Percentiles rank a stretch among this genome's conserved stretches.
phyloP scores from a whole-genome alignment of 2,329 filamentous ascomycete genomes.

The Plectosphaerella sp. region DNA sequence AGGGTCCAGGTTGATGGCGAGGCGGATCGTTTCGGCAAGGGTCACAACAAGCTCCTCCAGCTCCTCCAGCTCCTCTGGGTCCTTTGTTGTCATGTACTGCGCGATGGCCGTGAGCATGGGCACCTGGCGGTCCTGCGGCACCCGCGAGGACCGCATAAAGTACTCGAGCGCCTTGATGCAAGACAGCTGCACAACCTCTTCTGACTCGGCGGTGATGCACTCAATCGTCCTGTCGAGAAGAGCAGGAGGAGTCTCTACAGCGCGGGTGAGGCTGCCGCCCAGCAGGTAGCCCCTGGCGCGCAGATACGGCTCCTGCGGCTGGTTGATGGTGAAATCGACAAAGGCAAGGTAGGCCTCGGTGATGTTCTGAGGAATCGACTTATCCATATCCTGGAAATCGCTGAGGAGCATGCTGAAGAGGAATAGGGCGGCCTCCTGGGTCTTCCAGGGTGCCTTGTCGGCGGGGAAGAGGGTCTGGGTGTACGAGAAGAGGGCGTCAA shows the following conservation, averaged over 20 bases:
- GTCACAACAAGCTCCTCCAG: constrained; percentile 90
- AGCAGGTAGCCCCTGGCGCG: constrained; percentile 84
- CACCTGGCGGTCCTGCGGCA: constrained; percentile 52
- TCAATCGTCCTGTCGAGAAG: constrained; percentile 71
- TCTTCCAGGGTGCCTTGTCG: constrained; percentile 48
- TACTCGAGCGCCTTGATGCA: constrained; percentile 83
- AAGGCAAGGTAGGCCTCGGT: constrained; percentile 74
- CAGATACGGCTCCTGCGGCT: constrained; percentile 67
- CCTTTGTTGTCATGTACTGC: constrained; percentile 73
- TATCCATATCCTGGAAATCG: constrained; percentile 76
- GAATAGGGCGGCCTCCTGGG: constrained; percentile 77
- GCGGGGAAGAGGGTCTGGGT: constrained; percentile 68
- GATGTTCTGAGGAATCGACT: constrained; percentile 64
- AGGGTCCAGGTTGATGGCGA: constrained; percentile 77
- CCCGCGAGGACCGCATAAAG: constrained; percentile 50
- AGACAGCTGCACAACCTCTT: constrained; percentile 87
- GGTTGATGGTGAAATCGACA: constrained; percentile 71
- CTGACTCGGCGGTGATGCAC: constrained; percentile 68
- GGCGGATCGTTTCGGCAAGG: constrained; percentile 78
- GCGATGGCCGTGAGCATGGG: constrained; percentile 59
- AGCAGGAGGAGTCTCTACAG: constrained; percentile 57
- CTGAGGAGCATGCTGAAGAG: constrained; percentile 79
- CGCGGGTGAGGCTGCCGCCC: constrained; percentile 72
- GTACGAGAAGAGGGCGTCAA: constrained; percentile 75
- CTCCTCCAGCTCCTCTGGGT: constrained; percentile 78